phyloP scores from a whole-genome alignment of 495 filamentous ascomycete genomes.

The Opeltia flavorubescens region DNA sequence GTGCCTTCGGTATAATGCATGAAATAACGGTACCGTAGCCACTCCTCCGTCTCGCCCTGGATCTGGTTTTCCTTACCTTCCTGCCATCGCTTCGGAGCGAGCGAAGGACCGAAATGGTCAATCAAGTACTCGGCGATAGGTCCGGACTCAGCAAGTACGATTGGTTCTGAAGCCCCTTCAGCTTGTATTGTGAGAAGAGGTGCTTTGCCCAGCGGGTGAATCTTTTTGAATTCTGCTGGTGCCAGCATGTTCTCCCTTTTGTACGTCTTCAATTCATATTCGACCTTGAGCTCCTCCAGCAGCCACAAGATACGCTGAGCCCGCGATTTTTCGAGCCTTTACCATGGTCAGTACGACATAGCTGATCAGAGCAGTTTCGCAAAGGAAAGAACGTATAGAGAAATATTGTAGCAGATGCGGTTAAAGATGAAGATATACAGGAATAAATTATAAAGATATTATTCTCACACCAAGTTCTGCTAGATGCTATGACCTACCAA shows the following conservation, averaged over 20 bases:
- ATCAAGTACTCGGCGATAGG: conserved; percentile 67
- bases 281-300: conserved; percentile 66
- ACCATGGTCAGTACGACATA: neutral
- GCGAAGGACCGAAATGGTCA: conserved; percentile 53
- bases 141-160: conserved; percentile 68
- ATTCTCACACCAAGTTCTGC: too few species aligned
- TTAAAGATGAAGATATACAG: neutral
- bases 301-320: conserved; percentile 82
- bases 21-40: conserved; percentile 61
- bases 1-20: conserved; percentile 76
- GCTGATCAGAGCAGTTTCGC: too few species aligned
- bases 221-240: conserved; percentile 52
- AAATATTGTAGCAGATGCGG: too few species aligned
- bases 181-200: conserved; percentile 53
- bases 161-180: conserved; percentile 29
- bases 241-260: conserved; percentile 52
- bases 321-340: conserved; percentile 63
- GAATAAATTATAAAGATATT: neutral
- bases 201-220: conserved; percentile 79
- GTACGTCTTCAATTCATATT: conserved; percentile 65
- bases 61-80: conserved; percentile 39
- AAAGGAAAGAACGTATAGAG: too few species aligned
- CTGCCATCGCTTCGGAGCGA: conserved; percentile 51
- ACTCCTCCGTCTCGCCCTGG: conserved; percentile 60
- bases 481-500: too few species aligned